Base-by-base conservation (phyloP, 2,329 filamentous ascomycete species). In the Verticillium alfalfae region DNA sequence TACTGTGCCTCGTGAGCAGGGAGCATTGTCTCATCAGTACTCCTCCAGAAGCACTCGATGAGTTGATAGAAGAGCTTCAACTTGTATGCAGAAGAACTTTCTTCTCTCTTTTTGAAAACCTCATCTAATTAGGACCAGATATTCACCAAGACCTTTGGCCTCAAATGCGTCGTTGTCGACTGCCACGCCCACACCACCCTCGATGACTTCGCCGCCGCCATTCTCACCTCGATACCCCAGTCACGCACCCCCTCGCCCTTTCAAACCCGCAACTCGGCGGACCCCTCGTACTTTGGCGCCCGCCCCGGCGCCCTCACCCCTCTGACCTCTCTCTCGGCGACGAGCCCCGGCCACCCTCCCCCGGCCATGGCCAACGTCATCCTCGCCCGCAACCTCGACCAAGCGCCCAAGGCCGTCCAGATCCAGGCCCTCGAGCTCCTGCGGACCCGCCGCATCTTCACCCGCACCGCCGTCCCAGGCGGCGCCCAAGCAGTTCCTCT, bases 11-110 rank as follows among this genome's bases (percentile, higher is more conserved):
- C 59, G 83, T 93, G 65, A 87, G 88, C 63, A 84, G 88, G 66
- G 91, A 97, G 74, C 93, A 98, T 74, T 97, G 92, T 77, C 87
- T 98, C 68, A 87, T 98, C 70, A 89, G 92, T 75, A 90, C 91
- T 16, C 84, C 88, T 2, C 73, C 78, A 5, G 78, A 84, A 39
- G 77, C 80, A 59, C 76, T 94, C 61, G 82, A 90, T 72, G 83
- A 88, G 66, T 79, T 96, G n/a, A 82, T 88, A 54, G 82, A 86
- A 59, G 92, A 96, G 74, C 79, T 97, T 26, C 83, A 85, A 65
- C 78, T 95, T 70, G 90, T 92, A 76, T 49, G 70, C 16, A 4
- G 9, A 16, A 12, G 1, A 26, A 0, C 10, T 26, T 22, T 18
- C n/a, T 0, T 31, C 18, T 52, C 45, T 39, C 16, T 13, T 38